Evolutionary conservation across 495 filamentous ascomycete species (phyloP).

Genomic region (Hyaloscypha bicolor): DNA sequence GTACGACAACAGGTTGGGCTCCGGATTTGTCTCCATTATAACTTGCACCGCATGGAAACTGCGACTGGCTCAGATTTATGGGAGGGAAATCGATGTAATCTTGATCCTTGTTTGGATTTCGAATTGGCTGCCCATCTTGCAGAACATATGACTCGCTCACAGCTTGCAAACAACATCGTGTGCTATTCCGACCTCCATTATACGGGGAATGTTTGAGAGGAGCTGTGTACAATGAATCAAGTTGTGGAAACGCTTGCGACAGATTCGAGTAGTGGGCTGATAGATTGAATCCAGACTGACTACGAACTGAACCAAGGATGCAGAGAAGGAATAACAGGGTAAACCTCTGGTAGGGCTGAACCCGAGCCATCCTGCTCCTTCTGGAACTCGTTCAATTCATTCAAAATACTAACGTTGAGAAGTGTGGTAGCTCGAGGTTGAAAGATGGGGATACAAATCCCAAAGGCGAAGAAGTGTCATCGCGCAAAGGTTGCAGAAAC

Average conservation of each 20-base stretch:
- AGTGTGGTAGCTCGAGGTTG: not conserved
- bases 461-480: no score
- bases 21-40: constrained; percentile 36
- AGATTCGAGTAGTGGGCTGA: not conserved
- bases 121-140: constrained; percentile 5
- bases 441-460: no score
- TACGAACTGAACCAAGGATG: not conserved
- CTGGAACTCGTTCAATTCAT: not conserved
- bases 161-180: constrained; percentile 12
- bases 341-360: not conserved
- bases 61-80: not conserved
- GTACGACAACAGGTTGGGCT: constrained; percentile 31
- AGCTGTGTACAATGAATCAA: not conserved
- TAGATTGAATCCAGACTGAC: not conserved
- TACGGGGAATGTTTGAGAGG: not conserved
- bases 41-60: constrained; percentile 41
- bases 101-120: not conserved
- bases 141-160: constrained; percentile 10
- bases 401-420: not conserved
- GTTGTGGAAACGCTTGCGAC: constrained; percentile 9
- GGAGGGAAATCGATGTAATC: not conserved
- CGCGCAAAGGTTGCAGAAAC: no score
- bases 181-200: constrained; percentile 5
- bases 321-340: not conserved
- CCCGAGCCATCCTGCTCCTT: not conserved